Evolutionary conservation across 176 grass and related monocot species (phyloP).

Genomic region (Aegilops tauschii): DNA sequence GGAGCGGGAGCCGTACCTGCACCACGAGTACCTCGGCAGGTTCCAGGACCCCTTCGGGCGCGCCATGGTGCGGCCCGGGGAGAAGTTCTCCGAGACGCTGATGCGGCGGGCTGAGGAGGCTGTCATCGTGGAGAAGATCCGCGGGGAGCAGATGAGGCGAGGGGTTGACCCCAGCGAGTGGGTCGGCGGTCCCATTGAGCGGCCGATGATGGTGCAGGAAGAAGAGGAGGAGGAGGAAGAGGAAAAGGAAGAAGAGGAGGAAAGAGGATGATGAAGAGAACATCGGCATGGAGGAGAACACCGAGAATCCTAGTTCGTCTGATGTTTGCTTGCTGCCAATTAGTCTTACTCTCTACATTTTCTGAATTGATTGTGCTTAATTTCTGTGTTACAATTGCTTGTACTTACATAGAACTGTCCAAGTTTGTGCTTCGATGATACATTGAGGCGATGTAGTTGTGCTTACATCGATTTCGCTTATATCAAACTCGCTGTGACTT

Average conservation of each 20-base stretch:
- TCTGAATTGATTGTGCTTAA: too few species aligned
- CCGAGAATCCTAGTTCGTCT: too few species aligned
- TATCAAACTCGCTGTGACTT: neutral
- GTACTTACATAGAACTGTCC: too few species aligned
- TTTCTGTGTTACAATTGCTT: too few species aligned
- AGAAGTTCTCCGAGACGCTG: slow-evolving; percentile 83
- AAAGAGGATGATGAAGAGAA: neutral
- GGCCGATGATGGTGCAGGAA: slow-evolving; percentile 32
- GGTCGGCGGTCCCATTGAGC: slow-evolving; percentile 41
- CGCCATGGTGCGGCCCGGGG: slow-evolving; percentile 64
- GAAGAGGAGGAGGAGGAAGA: slow-evolving; percentile 36
- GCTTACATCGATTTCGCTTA: neutral
- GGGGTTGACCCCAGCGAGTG: slow-evolving; percentile 73
- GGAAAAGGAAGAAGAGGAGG: slow-evolving; percentile 32
- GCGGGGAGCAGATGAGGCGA: slow-evolving; percentile 67
- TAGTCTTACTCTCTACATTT: too few species aligned
- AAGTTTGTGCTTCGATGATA: too few species aligned
- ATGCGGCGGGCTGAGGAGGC: slow-evolving; percentile 80
- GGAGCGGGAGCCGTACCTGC: slow-evolving; percentile 83
- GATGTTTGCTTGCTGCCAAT: too few species aligned
- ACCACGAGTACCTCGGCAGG: slow-evolving; percentile 72
- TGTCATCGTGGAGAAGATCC: slow-evolving; percentile 72
- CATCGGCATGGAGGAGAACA: too few species aligned
- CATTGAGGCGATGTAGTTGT: neutral
- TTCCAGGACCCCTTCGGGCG: slow-evolving; percentile 73